Conservation (phyloP, 495 filamentous ascomycete genomes). For the Xylaria acuta region DNA sequence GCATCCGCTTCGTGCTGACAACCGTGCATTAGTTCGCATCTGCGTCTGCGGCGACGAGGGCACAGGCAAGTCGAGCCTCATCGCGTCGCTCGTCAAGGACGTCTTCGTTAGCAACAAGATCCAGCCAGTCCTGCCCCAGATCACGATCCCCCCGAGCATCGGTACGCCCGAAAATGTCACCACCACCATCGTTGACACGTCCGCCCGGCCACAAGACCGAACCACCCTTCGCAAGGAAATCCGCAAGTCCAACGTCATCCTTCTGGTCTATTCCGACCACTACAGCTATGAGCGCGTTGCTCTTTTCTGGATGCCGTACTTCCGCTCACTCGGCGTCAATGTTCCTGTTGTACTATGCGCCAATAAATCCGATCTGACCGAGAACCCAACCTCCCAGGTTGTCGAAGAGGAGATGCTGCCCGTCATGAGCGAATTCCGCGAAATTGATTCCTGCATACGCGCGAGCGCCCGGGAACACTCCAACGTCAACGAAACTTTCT, state of each 20-base stretch:
- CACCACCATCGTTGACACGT: constrained; percentile 95
- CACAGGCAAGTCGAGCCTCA: constrained; percentile 72
- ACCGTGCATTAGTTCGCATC: constrained; percentile 70
- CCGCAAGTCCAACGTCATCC: constrained; percentile 92
- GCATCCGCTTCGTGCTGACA: constrained; percentile 27
- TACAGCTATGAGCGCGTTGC: constrained; percentile 99
- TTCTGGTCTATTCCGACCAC: constrained; percentile 97
- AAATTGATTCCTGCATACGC: constrained; percentile 96
- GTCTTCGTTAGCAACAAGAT: constrained; percentile 93
- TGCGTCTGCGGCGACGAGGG: constrained; percentile 96
- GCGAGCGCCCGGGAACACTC: constrained; percentile 93
- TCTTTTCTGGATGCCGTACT: constrained; percentile 97
- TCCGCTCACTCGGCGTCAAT: constrained; percentile 95
- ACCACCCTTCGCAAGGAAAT: constrained; percentile 89
- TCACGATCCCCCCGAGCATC: constrained; percentile 87
- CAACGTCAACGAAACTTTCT: constrained; percentile 97
- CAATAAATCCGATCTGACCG: constrained; percentile 89
- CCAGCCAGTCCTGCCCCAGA: constrained; percentile 89
- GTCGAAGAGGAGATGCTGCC: constrained; percentile 97
- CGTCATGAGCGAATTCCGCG: constrained; percentile 97
- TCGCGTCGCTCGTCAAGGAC: constrained; percentile 88
- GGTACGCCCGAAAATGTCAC: constrained; percentile 94
- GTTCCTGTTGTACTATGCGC: constrained; percentile 97
- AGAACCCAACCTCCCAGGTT: constrained; percentile 76
- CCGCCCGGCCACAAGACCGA: constrained; percentile 90